A percentile compares a stretch with the other conserved stretches of the same genome.
These are phyloP conservation scores for Candida labiduridarum DNA, from an alignment of 1,139 yeast species.

Conservation along the genomic window DNA sequence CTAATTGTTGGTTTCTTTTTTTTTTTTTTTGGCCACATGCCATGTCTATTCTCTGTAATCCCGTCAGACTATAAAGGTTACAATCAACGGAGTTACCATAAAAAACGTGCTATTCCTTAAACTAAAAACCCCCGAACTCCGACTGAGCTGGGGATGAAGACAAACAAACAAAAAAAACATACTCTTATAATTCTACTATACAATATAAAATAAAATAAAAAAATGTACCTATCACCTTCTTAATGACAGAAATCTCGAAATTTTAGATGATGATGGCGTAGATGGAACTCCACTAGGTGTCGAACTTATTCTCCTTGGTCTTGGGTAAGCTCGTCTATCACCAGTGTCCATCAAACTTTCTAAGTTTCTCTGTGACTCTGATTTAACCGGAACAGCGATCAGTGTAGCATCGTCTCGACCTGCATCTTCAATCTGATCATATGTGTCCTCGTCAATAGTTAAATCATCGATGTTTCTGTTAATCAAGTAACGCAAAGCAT, in stretches of 20 bases:
- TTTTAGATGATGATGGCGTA: conserved; percentile 7
- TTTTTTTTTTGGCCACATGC: no score
- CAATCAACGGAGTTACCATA: no score
- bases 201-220: neutral
- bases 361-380: conserved; percentile 17
- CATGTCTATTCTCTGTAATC: no score
- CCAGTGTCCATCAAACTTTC: conserved; percentile 18
- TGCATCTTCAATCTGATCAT: conserved; percentile 16
- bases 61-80: no score
- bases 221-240: conserved; percentile 6
- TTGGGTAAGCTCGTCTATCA: conserved; percentile 20
- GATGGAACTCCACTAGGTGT: conserved; percentile 6
- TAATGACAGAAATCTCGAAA: conserved; percentile 14
- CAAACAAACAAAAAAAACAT: neutral
- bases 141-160: neutral
- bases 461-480: conserved; percentile 69
- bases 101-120: no score
- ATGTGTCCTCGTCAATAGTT: conserved; percentile 40
- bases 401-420: neutral
- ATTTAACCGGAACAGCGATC: conserved; percentile 8
- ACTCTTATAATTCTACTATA: neutral
- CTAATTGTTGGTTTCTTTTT: no score
- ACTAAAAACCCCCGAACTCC: no score
- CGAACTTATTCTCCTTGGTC: conserved; percentile 15
- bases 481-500: conserved; percentile 76